A percentile compares a stretch with the other conserved stretches of the same genome.
These are phyloP conservation scores for Hibiscus trionum DNA, from an alignment of 345 rosid species.

Conservation along the genomic window DNA sequence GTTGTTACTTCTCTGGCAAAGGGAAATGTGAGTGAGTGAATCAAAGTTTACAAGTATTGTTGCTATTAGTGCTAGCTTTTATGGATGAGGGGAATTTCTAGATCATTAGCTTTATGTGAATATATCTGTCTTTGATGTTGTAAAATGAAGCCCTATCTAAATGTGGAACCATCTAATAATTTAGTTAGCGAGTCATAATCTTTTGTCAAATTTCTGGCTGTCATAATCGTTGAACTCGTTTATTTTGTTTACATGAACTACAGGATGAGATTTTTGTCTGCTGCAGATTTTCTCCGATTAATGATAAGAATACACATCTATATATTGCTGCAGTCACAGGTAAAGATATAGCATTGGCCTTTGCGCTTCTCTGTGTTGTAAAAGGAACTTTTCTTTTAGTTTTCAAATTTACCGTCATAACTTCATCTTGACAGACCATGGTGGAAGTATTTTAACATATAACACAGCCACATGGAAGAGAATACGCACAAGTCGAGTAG, in stretches of 20 bases:
- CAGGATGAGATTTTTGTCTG: slow-evolving; percentile 81
- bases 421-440: slow-evolving; percentile 35
- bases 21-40: slow-evolving; percentile 46
- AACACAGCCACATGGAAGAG: slow-evolving; percentile 64
- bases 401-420: slow-evolving; percentile 1
- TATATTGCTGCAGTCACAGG: slow-evolving; percentile 75
- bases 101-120: not conserved
- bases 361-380: not conserved
- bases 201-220: not conserved
- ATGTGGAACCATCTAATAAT: not conserved
- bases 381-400: not conserved
- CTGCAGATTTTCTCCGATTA: slow-evolving; percentile 63
- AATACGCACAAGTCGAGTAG: slow-evolving; percentile 43
- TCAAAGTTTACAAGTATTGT: not conserved
- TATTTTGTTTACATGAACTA: slow-evolving; percentile 8
- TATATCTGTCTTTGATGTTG: not conserved
- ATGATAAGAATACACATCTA: slow-evolving; percentile 43
- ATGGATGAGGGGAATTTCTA: not conserved
- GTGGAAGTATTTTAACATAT: slow-evolving; percentile 67
- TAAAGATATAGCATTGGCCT: slow-evolving; percentile 14
- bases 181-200: not conserved
- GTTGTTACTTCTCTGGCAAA: slow-evolving; percentile 56
- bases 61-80: not conserved
- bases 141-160: not conserved
- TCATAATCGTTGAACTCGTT: slow-evolving; percentile 9